A percentile compares a stretch with the other conserved stretches of the same genome.
phyloP scores from a whole-genome alignment of 1,139 yeast genomes.

The Pichia sp. region DNA sequence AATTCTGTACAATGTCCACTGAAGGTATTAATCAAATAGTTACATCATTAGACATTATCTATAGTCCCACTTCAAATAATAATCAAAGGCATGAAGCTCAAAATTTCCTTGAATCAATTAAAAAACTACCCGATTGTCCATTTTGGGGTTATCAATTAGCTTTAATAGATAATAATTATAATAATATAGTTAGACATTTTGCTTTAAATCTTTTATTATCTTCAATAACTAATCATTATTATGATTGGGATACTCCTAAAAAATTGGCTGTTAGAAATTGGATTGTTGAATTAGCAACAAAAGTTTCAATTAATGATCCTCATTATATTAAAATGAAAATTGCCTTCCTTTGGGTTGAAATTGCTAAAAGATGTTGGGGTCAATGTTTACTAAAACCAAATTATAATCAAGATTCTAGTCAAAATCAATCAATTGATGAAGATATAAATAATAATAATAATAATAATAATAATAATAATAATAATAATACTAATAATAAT shows the following conservation, averaged over 20 bases:
- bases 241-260: constrained; percentile 55
- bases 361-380: constrained; percentile 95
- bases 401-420: background rate
- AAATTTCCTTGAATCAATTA: constrained; percentile 65
- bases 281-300: constrained; percentile 71
- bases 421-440: too few species aligned
- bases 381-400: constrained; percentile 26
- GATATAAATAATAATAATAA: background rate
- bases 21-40: constrained; percentile 64
- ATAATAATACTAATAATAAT: background rate
- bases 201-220: constrained; percentile 77
- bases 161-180: constrained; percentile 49
- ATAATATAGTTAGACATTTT: constrained; percentile 77
- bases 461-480: too few species aligned
- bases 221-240: constrained; percentile 52
- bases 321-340: constrained; percentile 85
- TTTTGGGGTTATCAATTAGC: constrained; percentile 90
- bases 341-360: constrained; percentile 84
- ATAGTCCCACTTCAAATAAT: constrained; percentile 65
- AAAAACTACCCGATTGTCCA: constrained; percentile 76
- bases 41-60: constrained; percentile 71
- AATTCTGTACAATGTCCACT: constrained; percentile 44
- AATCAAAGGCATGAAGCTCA: constrained; percentile 63
- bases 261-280: constrained; percentile 68
- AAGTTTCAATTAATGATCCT: constrained; percentile 63